phyloP scores from a whole-genome alignment of 495 filamentous ascomycete species.

The Emericellopsis terricola region DNA sequence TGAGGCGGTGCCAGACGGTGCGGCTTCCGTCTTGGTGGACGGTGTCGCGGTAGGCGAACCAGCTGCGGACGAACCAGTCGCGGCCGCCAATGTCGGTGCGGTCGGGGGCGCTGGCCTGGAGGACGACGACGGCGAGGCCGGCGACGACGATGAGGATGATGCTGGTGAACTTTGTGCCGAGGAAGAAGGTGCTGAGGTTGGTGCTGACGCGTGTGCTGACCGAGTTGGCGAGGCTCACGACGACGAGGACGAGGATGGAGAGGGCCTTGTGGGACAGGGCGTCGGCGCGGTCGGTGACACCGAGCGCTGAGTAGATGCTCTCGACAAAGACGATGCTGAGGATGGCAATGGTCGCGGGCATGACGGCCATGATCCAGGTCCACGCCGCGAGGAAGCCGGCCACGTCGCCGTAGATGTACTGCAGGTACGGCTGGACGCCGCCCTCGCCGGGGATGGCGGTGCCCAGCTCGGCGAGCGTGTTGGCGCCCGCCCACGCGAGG shows the following conservation, averaged over 20 bases:
- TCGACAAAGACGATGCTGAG: constrained; percentile 41
- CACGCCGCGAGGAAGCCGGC: constrained; percentile 36
- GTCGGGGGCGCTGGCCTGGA: constrained; percentile 14
- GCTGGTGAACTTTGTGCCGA: constrained; percentile 28
- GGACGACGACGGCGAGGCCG: constrained; percentile 23
- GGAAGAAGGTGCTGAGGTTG: constrained; percentile 34
- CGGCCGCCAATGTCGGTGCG: constrained; percentile 18
- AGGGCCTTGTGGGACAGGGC: constrained; percentile 26
- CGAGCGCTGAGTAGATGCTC: constrained; percentile 28
- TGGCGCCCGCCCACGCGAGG: constrained; percentile 38
- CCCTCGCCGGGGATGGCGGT: constrained; percentile 32
- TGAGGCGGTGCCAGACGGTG: constrained; percentile 27
- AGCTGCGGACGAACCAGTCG: constrained; percentile 33
- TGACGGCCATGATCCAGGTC: constrained; percentile 39
- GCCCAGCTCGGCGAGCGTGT: constrained; percentile 34
- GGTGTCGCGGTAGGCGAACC: constrained; percentile 29
- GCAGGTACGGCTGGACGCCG: constrained; percentile 35
- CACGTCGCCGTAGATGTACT: constrained; percentile 35
- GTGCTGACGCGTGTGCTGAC: constrained; percentile 38
- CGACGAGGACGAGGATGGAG: constrained; percentile 23
- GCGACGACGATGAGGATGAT: constrained; percentile 29
- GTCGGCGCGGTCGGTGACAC: constrained; percentile 22
- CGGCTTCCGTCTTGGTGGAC: constrained; percentile 24
- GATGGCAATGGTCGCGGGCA: constrained; percentile 38
- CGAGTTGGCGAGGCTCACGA: constrained; percentile 32